Percentiles rank a stretch among this genome's conserved stretches.
Conservation (phyloP, 495 filamentous ascomycete species). For the Penicillium bovifimosum region DNA sequence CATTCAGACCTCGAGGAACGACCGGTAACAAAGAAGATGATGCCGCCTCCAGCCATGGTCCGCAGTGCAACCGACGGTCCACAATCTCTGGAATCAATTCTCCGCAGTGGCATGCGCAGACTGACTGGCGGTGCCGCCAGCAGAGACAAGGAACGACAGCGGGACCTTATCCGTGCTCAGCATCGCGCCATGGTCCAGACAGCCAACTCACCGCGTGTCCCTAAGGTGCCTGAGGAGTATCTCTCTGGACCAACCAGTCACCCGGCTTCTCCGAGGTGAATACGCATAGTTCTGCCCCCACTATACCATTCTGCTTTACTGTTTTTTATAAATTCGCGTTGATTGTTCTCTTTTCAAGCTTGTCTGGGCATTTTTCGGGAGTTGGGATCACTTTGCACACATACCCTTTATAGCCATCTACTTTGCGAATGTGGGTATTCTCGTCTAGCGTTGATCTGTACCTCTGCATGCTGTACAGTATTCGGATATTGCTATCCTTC, state of each 20-base stretch:
- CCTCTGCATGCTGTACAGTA: slow-evolving; percentile 17
- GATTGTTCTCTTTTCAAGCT: not conserved
- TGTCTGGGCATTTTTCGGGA: slow-evolving; percentile 20
- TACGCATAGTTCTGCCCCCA: not conserved
- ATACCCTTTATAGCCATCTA: slow-evolving; percentile 13
- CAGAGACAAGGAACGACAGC: slow-evolving; percentile 55
- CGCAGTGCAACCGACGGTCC: slow-evolving; percentile 46
- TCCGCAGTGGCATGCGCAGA: slow-evolving; percentile 59
- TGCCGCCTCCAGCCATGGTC: slow-evolving; percentile 44
- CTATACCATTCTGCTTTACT: not conserved
- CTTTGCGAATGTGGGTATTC: not conserved
- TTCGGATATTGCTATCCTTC: slow-evolving; percentile 1
- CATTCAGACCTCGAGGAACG: slow-evolving; percentile 45
- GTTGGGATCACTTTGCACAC: slow-evolving; percentile 15
- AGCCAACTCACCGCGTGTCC: slow-evolving; percentile 52
- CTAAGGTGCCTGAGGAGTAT: slow-evolving; percentile 58
- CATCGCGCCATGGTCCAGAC: slow-evolving; percentile 40
- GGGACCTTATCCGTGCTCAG: slow-evolving; percentile 52
- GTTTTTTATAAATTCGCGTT: not conserved
- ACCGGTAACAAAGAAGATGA: slow-evolving; percentile 43
- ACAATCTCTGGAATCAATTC: slow-evolving; percentile 64
- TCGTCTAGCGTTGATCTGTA: slow-evolving; percentile 1
- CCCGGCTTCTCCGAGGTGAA: slow-evolving; percentile 35
- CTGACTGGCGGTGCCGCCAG: slow-evolving; percentile 55
- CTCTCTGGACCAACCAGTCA: slow-evolving; percentile 37